A percentile compares a stretch with the other conserved stretches of the same genome.
Evolutionary conservation across 129 eudicot species (phyloP).

Genomic region (Gnaphalium uliginosum): DNA sequence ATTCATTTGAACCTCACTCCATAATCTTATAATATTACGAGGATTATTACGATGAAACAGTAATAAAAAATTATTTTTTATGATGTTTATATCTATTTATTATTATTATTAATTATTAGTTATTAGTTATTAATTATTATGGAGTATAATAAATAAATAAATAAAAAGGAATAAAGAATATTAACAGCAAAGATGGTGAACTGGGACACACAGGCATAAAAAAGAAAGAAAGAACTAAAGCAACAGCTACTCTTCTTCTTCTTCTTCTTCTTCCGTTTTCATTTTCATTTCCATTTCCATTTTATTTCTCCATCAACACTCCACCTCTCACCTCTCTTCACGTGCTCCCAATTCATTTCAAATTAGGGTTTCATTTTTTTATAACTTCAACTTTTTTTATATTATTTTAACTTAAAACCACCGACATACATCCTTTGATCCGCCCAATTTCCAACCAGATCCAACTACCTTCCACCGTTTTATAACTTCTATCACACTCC

Average conservation of each 20-base stretch:
- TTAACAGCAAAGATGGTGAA: conserved; percentile 13
- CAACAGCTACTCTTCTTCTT: conserved; percentile 36
- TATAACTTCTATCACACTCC: neutral
- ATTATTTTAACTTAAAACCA: conserved; percentile 3
- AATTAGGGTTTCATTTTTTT: conserved; percentile 21
- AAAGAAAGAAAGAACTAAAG: conserved; percentile 28
- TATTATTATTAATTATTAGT: no score
- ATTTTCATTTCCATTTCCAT: neutral
- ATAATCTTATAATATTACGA: no score
- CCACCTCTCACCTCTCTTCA: conserved; percentile 31
- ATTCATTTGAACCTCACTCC: no score
- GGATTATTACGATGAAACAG: no score
- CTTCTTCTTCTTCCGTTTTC: neutral
- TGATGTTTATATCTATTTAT: no score
- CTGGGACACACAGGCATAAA: conserved; percentile 20
- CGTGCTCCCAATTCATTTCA: conserved; percentile 19
- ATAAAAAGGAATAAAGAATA: neutral
- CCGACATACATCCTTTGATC: conserved; percentile 29
- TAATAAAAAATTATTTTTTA: no score
- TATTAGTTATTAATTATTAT: no score
- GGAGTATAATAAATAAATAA: no score
- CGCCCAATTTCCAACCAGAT: conserved; percentile 28
- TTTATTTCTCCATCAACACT: conserved; percentile 24
- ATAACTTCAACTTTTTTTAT: neutral
- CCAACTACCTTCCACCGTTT: conserved; percentile 12